Base-by-base conservation (phyloP, 495 filamentous ascomycete species). In the Trichocladium uniseriatum region DNA sequence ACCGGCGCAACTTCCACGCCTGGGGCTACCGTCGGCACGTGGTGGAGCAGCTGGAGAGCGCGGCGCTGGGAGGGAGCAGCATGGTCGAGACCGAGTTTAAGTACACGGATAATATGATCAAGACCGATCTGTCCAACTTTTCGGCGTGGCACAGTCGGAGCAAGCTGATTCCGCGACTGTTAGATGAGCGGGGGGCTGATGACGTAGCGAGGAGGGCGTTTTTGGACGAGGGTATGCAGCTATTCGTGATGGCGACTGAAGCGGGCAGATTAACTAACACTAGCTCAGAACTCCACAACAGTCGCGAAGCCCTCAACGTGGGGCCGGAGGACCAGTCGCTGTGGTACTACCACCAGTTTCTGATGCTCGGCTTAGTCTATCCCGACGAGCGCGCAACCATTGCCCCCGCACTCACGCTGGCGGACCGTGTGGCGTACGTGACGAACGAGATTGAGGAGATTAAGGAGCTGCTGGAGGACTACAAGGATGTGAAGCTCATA, bases 141-240 rank as follows among this genome's bases (percentile, higher is more conserved):
- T 95, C 89, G 9, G 92, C 92, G 2, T 97, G 92, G 94, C 92
- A 99, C 65, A 82, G 84, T 55, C 76, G 92, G 37, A 87, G 84
- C 45, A 84, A 81, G 63, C 71, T 97, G 24, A 91, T 96, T 40
- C 81, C 85, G 16, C 74, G 74, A 15, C 58, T 95, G 3, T 67
- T 99, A 36, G 70, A 79, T 29, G 84, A 90, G 56, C 73, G 84
- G 31, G 61, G 67, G 1, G 84, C 85, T 24, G 76, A 75, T 46
- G 75, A 79, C 43, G 67, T 64, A 22, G 76, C 79, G 36, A 74
- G 92, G 53, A 71, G 70, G 56, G 69, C 68, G 16, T 83, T 95
- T 55, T 67, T 95, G 29, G 82, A 94, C 42, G 71, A 81, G 49
- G 89, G 84, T 87, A 67, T 53, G 58, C 51, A 53, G 20, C 14